Evolutionary conservation across 2,329 filamentous ascomycete genomes (phyloP), one percentile per base, ranked within the genome.

Genomic region (Pseudocercospora pini-densiflorae): DNA sequence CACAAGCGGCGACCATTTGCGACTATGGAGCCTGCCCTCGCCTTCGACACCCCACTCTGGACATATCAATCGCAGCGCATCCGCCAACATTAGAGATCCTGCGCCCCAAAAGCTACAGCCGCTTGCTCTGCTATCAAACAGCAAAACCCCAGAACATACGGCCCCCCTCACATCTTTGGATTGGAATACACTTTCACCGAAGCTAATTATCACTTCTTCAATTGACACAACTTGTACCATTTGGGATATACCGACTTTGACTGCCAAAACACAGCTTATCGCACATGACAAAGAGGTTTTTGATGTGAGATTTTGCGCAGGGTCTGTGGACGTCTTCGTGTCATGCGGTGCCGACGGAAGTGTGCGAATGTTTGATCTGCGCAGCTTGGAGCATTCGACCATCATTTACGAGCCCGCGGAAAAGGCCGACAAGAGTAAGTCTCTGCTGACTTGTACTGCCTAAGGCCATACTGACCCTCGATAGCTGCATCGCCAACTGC

Each of bases 191-290:
- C 90, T 99, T 61, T 97, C 93, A 24, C 95, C 95, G 0, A 97
- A 94, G 78, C 84, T 99, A 62, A 99, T 99, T 77, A 99, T 99
- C 75, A 99, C 95, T 0, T 97, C 94, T 3, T 98, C 94, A 78
- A 99, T 99, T 76, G 95, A 99, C 77, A 99, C 95, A 1, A 99
- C 95, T 5, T 99, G 95, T 81, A 99, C 95, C 4, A 99, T 99
- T 71, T 99, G 95, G 95, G 95, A 99, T 78, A 99, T 99, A 63
- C 95, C 95, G 3, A 97, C 95, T 0, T 84, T 99, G 69, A 99
- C 95, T 0, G 95, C 95, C 61, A 99, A 99, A 82, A 99, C 95
- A 1, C 95, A 99, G 79, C 84, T 99, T 54, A 99, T 99, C 80
- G 95, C 95, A 21, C 95, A 99, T 79, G 95, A 99, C 81, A 98